Evolutionary conservation across 495 filamentous ascomycete species (phyloP).

Genomic region (Aspergillus baeticus): DNA sequence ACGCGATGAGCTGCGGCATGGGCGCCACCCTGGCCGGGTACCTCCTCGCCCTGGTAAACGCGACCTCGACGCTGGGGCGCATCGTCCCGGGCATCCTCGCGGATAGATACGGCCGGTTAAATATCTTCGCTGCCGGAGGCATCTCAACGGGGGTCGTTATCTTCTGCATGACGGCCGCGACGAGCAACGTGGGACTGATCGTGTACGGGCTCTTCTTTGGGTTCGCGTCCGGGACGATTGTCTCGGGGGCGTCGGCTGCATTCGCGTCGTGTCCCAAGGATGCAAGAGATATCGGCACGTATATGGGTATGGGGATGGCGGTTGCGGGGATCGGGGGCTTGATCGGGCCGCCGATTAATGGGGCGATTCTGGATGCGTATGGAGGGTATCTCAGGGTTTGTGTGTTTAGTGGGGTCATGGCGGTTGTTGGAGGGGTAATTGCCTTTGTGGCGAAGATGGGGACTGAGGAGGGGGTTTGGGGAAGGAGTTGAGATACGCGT

Average conservation of each 20-base stretch:
- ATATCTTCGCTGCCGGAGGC: constrained; percentile 3
- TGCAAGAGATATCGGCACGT: constrained; percentile 49
- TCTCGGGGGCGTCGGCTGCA: constrained; percentile 41
- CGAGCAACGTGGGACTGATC: constrained; percentile 25
- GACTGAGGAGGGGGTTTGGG: background rate
- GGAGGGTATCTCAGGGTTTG: constrained; percentile 37
- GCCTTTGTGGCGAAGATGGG: background rate
- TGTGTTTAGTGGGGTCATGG: constrained; percentile 49
- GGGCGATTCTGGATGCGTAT: constrained; percentile 44
- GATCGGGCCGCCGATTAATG: constrained; percentile 54
- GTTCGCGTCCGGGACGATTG: constrained; percentile 38
- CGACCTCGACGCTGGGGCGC: constrained; percentile 5
- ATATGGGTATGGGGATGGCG: constrained; percentile 54
- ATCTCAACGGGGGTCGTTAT: constrained; percentile 23
- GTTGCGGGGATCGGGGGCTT: constrained; percentile 40
- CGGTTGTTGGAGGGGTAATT: constrained; percentile 17
- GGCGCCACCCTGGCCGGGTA: constrained; percentile 18
- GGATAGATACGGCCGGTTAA: constrained; percentile 1
- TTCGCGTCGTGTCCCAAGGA: constrained; percentile 39
- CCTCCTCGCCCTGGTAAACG: constrained; percentile 21
- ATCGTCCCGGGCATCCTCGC: constrained; percentile 6
- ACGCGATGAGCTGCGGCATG: constrained; percentile 22
- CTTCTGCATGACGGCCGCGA: constrained; percentile 22
- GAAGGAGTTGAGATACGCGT: no score
- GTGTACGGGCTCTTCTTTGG: constrained; percentile 30